These are phyloP conservation scores for Cyphellophora europaea DNA, from an alignment of 2,329 filamentous ascomycete species.

Conservation along the genomic window DNA sequence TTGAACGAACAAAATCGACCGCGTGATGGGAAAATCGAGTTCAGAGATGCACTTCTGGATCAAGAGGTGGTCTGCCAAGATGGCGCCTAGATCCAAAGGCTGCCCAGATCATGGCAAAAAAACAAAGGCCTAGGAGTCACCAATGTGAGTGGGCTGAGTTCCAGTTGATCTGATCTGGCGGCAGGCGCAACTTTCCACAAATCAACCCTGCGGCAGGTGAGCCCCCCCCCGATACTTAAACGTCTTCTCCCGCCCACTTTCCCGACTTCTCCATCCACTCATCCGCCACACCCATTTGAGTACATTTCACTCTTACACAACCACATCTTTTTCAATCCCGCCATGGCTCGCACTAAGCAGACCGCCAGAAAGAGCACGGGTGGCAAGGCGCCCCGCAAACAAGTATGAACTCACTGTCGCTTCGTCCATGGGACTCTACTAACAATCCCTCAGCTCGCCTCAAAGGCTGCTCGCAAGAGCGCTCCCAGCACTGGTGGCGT, in stretches of 20 bases:
- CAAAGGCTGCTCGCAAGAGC: conserved; percentile 98
- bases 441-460: conserved; percentile 55
- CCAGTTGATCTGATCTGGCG: no score
- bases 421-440: not conserved
- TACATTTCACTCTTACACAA: conserved; percentile 22
- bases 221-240: conserved; percentile 13
- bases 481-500: conserved; percentile 93
- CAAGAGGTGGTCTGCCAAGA: no score
- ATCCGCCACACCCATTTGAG: conserved; percentile 21
- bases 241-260: conserved; percentile 15
- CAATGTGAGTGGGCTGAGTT: no score
- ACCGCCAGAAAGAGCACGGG: conserved; percentile 38
- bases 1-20: no score
- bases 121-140: no score
- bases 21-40: no score
- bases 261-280: conserved; percentile 21
- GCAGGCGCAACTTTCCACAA: no score
- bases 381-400: conserved; percentile 75
- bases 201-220: not conserved
- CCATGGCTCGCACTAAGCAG: conserved; percentile 44
- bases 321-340: conserved; percentile 17
- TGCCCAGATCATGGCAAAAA: no score
- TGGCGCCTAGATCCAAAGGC: no score
- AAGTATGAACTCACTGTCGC: conserved; percentile 34
- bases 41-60: no score